Conservation (phyloP, 164 flowering plant species). For the Chimonanthus salicifolius region DNA sequence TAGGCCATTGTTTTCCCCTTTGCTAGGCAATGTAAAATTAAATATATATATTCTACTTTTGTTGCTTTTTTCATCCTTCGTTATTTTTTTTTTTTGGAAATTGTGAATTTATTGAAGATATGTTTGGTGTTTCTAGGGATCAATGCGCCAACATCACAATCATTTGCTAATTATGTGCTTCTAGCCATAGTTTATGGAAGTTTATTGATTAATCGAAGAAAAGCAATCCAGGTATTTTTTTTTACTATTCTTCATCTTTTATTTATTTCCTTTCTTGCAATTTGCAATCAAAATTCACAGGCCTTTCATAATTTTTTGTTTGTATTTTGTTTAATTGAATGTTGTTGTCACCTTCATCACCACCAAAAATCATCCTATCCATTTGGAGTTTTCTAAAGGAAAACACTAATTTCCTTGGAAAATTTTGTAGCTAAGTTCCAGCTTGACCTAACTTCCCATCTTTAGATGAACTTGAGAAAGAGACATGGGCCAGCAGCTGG, state of each 20-base stretch:
- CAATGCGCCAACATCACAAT: slow-evolving; percentile 92
- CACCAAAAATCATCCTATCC: no score
- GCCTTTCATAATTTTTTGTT: no score
- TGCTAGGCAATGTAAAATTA: neutral
- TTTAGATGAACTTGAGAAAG: no score
- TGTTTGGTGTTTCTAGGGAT: slow-evolving; percentile 42
- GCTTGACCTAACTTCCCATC: no score
- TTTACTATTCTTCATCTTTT: neutral
- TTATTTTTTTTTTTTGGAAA: neutral
- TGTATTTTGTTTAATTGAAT: no score
- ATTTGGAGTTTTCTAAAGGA: no score
- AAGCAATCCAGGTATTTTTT: slow-evolving; percentile 58
- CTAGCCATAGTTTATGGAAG: slow-evolving; percentile 79
- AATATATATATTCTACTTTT: neutral
- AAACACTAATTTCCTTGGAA: no score
- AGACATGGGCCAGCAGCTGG: no score
- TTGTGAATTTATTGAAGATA: neutral
- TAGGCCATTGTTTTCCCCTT: no score
- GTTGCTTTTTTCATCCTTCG: neutral
- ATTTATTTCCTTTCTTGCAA: neutral
- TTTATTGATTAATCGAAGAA: slow-evolving; percentile 43
- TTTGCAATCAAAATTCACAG: no score
- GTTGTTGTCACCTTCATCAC: no score
- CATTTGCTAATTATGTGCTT: slow-evolving; percentile 72
- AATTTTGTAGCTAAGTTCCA: no score